Base-by-base conservation (phyloP, 2,329 filamentous ascomycete genomes). In the Ceratocystis cacaofunesta region DNA sequence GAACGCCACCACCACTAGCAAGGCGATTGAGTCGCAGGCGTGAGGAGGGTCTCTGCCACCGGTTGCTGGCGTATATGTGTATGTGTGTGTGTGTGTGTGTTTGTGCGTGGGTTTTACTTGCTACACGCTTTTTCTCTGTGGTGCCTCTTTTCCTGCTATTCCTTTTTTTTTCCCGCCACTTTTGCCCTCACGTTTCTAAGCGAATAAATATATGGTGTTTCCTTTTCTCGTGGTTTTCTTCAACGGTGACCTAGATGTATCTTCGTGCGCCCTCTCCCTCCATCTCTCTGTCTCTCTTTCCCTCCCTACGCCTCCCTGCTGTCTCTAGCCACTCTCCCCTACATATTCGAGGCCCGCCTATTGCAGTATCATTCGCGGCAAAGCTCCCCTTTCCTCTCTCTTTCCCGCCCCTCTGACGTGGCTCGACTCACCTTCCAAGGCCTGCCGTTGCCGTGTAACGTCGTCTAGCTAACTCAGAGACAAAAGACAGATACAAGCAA, bases 141-240 rank as follows among this genome's bases (percentile, higher is more conserved):
- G 36, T 41, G 12, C 15, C 22, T 43, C 17, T 41, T 32, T 32
- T n/a, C 43, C 36, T n/a, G 15, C 62, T 19, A 7, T 30, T 30
- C 28, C 41, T 62, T 55, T 41, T 25, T 30, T 48, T 30, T 12
- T 10, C 28, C 48, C 15, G 4, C 15, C n/a, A 15, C 8, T 57
- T 57, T 32, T 30, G 25, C 30, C 52, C n/a, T 30, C 25, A 15
- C 25, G 30, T 57, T 57, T 30, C 17, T 32, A 57, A 57, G 52
- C 52, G 52, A 57, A 57, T 57, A 57, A 57, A 57, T 57, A 57
- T n/a, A 57, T 57, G 28, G 52, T 57, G 52, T 57, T 57, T 57
- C 52, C 52, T 57, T 57, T 57, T 57, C 52, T 57, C 52, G 52
- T 57, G 52, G 52, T 57, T 57, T 30, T 57, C 52, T 30, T 30